phyloP scores from a whole-genome alignment of 129 eudicot species.

The Gnaphalium uliginosum region DNA sequence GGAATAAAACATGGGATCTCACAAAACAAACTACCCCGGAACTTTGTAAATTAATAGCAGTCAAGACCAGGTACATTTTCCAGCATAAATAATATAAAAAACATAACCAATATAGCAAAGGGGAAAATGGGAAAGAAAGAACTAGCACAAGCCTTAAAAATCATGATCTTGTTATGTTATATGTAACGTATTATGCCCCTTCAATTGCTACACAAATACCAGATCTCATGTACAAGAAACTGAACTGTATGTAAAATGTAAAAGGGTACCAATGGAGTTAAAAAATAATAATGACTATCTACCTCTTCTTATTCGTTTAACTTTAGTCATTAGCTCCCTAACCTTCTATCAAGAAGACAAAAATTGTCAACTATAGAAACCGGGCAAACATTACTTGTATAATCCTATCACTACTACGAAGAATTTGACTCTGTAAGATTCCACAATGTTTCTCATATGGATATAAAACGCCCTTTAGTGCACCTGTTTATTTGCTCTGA shows the following conservation, averaged over 20 bases:
- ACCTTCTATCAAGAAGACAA: conserved; percentile 26
- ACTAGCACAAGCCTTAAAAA: not conserved
- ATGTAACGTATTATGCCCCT: conserved; percentile 22
- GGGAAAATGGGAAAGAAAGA: conserved; percentile 3
- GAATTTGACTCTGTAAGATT: conserved; percentile 16
- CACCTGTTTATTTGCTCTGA: conserved; percentile 21
- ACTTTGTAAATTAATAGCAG: not conserved
- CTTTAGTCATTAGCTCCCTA: conserved; percentile 28
- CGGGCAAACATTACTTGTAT: conserved; percentile 26
- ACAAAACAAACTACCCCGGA: not conserved
- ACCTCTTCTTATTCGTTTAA: conserved; percentile 23
- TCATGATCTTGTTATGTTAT: conserved; percentile 26
- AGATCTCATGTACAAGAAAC: conserved; percentile 39
- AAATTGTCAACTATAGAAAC: conserved; percentile 22
- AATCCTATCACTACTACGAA: conserved; percentile 11
- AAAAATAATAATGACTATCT: conserved; percentile 21
- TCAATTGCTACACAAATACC: conserved; percentile 35
- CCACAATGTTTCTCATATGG: conserved; percentile 6
- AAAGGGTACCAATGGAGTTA: conserved; percentile 12
- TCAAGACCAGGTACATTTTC: not conserved
- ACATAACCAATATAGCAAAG: conserved; percentile 3
- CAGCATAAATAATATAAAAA: not conserved
- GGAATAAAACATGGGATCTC: no score
- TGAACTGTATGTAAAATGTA: conserved; percentile 25
- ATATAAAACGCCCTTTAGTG: not conserved